Conservation (phyloP, 768 basidiomycete genomes). For the Boletales sp. region DNA sequence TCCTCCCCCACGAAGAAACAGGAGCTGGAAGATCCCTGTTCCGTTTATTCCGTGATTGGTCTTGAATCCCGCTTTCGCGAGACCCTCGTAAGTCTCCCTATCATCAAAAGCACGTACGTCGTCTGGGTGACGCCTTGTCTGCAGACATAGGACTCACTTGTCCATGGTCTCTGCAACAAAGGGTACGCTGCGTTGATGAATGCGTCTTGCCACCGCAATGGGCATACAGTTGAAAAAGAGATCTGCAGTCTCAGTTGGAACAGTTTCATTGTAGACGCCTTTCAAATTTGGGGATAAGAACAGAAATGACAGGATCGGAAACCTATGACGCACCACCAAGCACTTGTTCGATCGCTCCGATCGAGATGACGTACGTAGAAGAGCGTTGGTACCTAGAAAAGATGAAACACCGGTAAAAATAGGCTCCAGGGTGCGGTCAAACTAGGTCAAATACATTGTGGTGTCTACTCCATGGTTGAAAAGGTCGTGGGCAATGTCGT, state of each 20-base stretch:
- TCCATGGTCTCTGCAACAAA: slow-evolving; percentile 20
- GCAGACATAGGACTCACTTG: slow-evolving; percentile 15
- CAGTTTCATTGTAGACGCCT: slow-evolving; percentile 16
- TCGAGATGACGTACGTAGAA: slow-evolving; percentile 20
- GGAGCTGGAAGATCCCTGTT: slow-evolving; percentile 30
- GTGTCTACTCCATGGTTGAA: slow-evolving; percentile 27
- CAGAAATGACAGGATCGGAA: too few species aligned
- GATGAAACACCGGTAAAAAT: neutral
- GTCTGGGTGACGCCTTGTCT: neutral
- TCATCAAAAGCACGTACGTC: neutral
- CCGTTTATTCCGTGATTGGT: slow-evolving; percentile 33
- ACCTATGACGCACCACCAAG: slow-evolving; percentile 7
- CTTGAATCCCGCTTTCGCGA: slow-evolving; percentile 37
- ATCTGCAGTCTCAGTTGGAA: slow-evolving; percentile 24
- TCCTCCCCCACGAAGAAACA: slow-evolving; percentile 32
- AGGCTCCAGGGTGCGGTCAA: neutral
- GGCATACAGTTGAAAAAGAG: slow-evolving; percentile 16
- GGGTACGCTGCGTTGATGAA: slow-evolving; percentile 20
- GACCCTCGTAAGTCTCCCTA: slow-evolving; percentile 36
- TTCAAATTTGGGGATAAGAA: neutral
- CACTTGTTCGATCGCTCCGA: slow-evolving; percentile 3
- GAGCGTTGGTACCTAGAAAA: slow-evolving; percentile 22
- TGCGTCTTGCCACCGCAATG: slow-evolving; percentile 5
- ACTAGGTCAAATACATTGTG: slow-evolving; percentile 17
- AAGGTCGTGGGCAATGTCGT: slow-evolving; percentile 38